Conservation (phyloP, 2,329 filamentous ascomycete genomes). For the Calcarisporium arbuscula region DNA sequence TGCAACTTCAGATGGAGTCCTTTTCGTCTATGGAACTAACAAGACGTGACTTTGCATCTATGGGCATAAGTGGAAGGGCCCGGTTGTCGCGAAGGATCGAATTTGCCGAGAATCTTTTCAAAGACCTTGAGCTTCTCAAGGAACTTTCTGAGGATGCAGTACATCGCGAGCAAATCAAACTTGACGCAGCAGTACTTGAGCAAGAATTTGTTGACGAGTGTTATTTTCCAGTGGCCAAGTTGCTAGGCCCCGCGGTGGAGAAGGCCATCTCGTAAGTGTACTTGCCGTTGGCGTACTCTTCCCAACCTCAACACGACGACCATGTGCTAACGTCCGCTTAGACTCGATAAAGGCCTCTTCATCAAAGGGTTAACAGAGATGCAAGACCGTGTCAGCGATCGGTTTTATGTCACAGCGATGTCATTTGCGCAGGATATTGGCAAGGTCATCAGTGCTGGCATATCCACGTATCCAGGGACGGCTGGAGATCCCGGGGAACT, state of each 20-base stretch:
- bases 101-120: conserved; percentile 70
- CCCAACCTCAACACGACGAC: conserved; percentile 8
- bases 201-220: conserved; percentile 77
- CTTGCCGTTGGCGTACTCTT: conserved; percentile 1
- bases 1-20: conserved; percentile 91
- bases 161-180: conserved; percentile 68
- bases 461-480: conserved; percentile 35
- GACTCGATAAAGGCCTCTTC: conserved; percentile 60
- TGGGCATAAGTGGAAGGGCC: conserved; percentile 78
- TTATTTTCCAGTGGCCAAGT: conserved; percentile 80
- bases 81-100: conserved; percentile 77
- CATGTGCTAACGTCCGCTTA: conserved; percentile 22
- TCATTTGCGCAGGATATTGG: conserved; percentile 52
- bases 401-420: conserved; percentile 53
- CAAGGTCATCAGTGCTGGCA: conserved; percentile 45
- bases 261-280: conserved; percentile 71
- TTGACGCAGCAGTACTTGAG: conserved; percentile 70
- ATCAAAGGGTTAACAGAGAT: conserved; percentile 43
- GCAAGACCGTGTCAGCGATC: conserved; percentile 44
- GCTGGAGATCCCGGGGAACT: conserved; percentile 19
- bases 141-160: conserved; percentile 64
- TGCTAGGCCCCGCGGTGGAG: conserved; percentile 72
- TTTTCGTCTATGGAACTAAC: conserved; percentile 98
- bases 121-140: conserved; percentile 72
- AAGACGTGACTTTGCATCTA: conserved; percentile 87